These are phyloP conservation scores for Citrus unshiu DNA, from an alignment of 345 rosid species.

Conservation along the genomic window DNA sequence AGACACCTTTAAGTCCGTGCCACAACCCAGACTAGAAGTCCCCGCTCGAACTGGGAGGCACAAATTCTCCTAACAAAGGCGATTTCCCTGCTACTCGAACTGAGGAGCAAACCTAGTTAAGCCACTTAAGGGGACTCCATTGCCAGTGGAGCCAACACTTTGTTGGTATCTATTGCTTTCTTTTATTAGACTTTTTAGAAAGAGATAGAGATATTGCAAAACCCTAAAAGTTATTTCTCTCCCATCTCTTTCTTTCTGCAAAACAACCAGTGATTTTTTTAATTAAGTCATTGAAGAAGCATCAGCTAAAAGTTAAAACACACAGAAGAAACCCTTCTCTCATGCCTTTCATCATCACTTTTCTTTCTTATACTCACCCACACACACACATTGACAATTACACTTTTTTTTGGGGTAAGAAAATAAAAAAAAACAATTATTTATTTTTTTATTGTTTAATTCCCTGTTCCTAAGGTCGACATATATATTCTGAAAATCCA, in stretches of 20 bases:
- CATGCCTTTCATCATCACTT: not conserved
- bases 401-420: no score
- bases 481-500: not conserved
- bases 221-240: constrained; percentile 30
- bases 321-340: not conserved
- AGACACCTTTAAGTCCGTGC: accelerated
- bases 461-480: no score
- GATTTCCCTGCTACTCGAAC: no score
- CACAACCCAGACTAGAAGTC: no score
- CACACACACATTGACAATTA: no score
- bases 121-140: no score
- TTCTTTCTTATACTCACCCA: not conserved
- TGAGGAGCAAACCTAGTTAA: accelerated
- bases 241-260: constrained; percentile 31
- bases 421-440: no score
- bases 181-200: not conserved
- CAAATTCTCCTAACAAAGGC: no score
- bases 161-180: constrained; percentile 1
- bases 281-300: constrained; percentile 5
- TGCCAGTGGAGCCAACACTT: no score
- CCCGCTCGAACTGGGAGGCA: accelerated
- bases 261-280: constrained; percentile 1
- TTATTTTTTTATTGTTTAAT: no score
- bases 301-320: not conserved
- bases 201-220: constrained; percentile 5